Conservation (phyloP, 2,329 filamentous ascomycete species). For the Stemphylium lycopersici region DNA sequence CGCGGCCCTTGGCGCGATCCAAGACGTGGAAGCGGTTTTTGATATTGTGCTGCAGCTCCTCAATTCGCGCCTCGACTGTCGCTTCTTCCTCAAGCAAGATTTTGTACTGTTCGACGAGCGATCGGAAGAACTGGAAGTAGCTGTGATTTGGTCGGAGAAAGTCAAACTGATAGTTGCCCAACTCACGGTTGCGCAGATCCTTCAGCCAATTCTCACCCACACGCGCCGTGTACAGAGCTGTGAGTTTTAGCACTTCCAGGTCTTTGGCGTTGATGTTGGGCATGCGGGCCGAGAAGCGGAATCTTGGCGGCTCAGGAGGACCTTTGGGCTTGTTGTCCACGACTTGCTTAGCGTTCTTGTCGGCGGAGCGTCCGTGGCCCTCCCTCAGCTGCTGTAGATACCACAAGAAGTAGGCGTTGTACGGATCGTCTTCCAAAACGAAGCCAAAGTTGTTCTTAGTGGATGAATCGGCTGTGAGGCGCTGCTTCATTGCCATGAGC, state of each 20-base stretch:
- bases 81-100: conserved; percentile 75
- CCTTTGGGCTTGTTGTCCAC: conserved; percentile 73
- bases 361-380: conserved; percentile 70
- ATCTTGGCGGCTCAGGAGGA: conserved; percentile 83
- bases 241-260: conserved; percentile 73
- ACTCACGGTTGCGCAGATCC: conserved; percentile 83
- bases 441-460: conserved; percentile 89
- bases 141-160: conserved; percentile 95
- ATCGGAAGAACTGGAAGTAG: conserved; percentile 93
- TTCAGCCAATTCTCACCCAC: conserved; percentile 94
- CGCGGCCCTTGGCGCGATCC: conserved; percentile 79
- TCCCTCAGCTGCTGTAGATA: conserved; percentile 83
- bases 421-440: conserved; percentile 78
- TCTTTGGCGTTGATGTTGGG: conserved; percentile 96
- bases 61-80: conserved; percentile 73
- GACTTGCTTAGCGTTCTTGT: conserved; percentile 19
- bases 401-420: conserved; percentile 90
- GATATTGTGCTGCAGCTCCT: conserved; percentile 74
- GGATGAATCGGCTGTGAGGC: conserved; percentile 74
- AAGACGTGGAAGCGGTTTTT: conserved; percentile 81
- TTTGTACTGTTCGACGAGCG: conserved; percentile 93
- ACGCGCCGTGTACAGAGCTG: conserved; percentile 89
- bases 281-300: conserved; percentile 94
- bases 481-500: conserved; percentile 83
- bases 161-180: conserved; percentile 92